Evolutionary conservation across 306 rosid genomes (phyloP).

Genomic region (Trifolium subterraneum): DNA sequence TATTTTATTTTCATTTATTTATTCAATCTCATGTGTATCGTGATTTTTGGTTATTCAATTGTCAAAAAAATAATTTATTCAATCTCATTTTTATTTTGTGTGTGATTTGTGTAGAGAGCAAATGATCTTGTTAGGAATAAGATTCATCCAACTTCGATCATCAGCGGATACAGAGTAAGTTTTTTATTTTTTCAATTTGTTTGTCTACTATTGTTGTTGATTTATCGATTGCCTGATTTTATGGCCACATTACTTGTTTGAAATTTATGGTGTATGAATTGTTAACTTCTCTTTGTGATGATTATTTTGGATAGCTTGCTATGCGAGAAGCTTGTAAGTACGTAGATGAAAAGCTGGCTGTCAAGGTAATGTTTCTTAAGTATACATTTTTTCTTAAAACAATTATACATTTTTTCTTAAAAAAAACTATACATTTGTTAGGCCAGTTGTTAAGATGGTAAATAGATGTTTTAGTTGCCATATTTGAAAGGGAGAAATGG

Average conservation of each 20-base stretch:
- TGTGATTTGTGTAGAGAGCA: slow-evolving; percentile 66
- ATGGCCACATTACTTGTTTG: not conserved
- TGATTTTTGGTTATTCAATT: no score
- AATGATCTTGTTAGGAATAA: slow-evolving; percentile 95
- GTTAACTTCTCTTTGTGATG: slow-evolving; percentile 12
- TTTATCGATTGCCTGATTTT: not conserved
- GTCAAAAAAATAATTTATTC: not conserved
- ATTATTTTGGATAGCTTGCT: slow-evolving; percentile 72
- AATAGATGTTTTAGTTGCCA: not conserved
- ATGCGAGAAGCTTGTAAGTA: slow-evolving; percentile 98
- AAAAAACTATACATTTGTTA: not conserved
- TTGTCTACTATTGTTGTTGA: not conserved
- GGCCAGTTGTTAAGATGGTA: slow-evolving; percentile 14
- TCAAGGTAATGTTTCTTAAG: slow-evolving; percentile 59
- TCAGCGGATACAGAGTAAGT: slow-evolving; percentile 90
- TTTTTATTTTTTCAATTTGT: not conserved
- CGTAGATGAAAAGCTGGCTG: slow-evolving; percentile 79
- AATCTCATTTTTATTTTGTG: not conserved
- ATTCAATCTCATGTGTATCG: not conserved
- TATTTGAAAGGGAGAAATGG: not conserved
- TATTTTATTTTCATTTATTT: not conserved
- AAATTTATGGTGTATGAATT: not conserved
- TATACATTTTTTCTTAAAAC: not conserved
- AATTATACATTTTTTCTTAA: not conserved
- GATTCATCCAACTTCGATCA: slow-evolving; percentile 97